Evolutionary conservation across 495 filamentous ascomycete species (phyloP).

Genomic region (Hapsidospora chrysogenum): DNA sequence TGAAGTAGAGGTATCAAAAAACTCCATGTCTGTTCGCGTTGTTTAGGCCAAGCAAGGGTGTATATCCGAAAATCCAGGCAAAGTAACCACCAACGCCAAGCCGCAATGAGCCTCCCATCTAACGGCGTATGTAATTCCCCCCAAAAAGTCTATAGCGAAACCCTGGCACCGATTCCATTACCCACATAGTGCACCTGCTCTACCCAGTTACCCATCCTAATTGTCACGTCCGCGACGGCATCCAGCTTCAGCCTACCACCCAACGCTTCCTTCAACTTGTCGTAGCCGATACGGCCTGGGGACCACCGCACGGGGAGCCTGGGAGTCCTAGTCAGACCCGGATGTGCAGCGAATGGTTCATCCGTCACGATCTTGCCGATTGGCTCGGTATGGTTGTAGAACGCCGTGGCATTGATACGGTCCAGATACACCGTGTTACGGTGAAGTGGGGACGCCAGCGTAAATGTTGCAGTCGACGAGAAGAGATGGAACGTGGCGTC

Average conservation of each 20-base stretch:
- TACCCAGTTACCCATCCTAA: slow-evolving; percentile 55
- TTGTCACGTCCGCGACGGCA: slow-evolving; percentile 53
- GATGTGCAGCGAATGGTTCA: slow-evolving; percentile 58
- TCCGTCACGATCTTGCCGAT: slow-evolving; percentile 63
- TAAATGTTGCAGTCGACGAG: slow-evolving; percentile 75
- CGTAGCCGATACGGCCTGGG: slow-evolving; percentile 63
- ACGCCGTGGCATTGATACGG: slow-evolving; percentile 65
- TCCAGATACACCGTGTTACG: slow-evolving; percentile 58
- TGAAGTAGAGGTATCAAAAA: too few relatives aligned
- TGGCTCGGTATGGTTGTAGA: slow-evolving; percentile 62
- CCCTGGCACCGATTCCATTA: slow-evolving; percentile 55
- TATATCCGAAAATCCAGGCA: too few relatives aligned
- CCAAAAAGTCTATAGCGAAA: slow-evolving; percentile 52
- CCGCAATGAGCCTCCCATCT: too few relatives aligned
- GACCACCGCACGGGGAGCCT: slow-evolving; percentile 67
- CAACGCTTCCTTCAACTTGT: slow-evolving; percentile 64
- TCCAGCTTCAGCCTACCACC: slow-evolving; percentile 65
- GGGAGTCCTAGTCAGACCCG: slow-evolving; percentile 53
- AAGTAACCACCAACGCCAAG: too few relatives aligned
- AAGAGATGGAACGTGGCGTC: slow-evolving; percentile 76
- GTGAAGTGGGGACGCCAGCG: slow-evolving; percentile 58
- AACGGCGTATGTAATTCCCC: too few relatives aligned
- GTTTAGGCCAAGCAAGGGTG: too few relatives aligned
- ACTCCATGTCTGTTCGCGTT: too few relatives aligned
- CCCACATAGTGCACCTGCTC: slow-evolving; percentile 54